Evolutionary conservation across 2,329 filamentous ascomycete genomes (phyloP).

Genomic region (Plenodomus biglobosus): DNA sequence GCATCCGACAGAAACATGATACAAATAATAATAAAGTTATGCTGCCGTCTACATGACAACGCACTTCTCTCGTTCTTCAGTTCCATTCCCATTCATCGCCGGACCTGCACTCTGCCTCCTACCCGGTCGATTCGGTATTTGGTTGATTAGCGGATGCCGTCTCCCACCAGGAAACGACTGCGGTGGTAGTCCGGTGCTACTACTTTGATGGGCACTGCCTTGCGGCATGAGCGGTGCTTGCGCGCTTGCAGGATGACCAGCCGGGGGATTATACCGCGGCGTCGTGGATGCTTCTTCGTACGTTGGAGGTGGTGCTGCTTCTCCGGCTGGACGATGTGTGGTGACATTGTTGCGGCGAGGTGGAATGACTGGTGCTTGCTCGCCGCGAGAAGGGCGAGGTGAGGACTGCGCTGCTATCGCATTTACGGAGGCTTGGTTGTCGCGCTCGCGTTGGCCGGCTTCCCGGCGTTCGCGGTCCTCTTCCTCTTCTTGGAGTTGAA

Average conservation of each 20-base stretch:
- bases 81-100: slow-evolving; percentile 5
- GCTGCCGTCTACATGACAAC: slow-evolving; percentile 33
- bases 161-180: slow-evolving; percentile 14
- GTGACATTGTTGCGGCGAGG: slow-evolving; percentile 46
- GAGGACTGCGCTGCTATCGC: slow-evolving; percentile 59
- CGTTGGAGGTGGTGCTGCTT: slow-evolving; percentile 62
- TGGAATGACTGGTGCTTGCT: slow-evolving; percentile 50
- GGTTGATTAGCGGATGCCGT: slow-evolving; percentile 8
- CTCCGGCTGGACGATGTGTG: slow-evolving; percentile 42
- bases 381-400: slow-evolving; percentile 30
- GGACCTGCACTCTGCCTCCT: slow-evolving; percentile 31
- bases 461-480: slow-evolving; percentile 70
- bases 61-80: slow-evolving; percentile 37
- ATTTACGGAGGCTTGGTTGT: slow-evolving; percentile 68
- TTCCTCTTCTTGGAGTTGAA: slow-evolving; percentile 94
- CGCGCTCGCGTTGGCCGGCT: slow-evolving; percentile 64
- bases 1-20: neutral
- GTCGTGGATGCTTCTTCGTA: slow-evolving; percentile 66
- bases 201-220: slow-evolving; percentile 28
- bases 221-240: slow-evolving; percentile 30
- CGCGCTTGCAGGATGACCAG: slow-evolving; percentile 48
- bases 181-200: slow-evolving; percentile 10
- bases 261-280: slow-evolving; percentile 58
- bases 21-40: neutral
- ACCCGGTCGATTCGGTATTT: slow-evolving; percentile 19